Evolutionary conservation across 1,139 yeast species (phyloP).

Genomic region (Scheffersomyces insectosa): DNA sequence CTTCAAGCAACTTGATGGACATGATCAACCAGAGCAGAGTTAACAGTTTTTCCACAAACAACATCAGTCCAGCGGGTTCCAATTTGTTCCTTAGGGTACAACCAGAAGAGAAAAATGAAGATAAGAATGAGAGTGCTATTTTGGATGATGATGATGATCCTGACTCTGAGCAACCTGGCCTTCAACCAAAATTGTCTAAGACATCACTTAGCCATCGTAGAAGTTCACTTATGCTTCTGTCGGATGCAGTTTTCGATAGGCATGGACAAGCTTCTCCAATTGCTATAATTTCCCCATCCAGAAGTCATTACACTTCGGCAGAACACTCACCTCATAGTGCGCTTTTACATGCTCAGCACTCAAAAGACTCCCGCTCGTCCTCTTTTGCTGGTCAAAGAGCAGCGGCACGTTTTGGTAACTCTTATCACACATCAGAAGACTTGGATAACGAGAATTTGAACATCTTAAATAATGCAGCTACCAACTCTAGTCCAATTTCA

Average conservation of each 20-base stretch:
- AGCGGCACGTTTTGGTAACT: background rate
- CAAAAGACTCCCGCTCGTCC: background rate
- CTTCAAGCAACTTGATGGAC: slow-evolving; percentile 26
- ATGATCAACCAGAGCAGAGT: slow-evolving; percentile 24
- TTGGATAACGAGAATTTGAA: slow-evolving; percentile 40
- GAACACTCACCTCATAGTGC: background rate
- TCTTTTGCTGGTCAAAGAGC: background rate
- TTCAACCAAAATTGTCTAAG: slow-evolving; percentile 2
- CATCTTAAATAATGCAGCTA: slow-evolving; percentile 36
- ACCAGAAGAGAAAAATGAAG: slow-evolving; percentile 1
- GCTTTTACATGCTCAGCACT: background rate
- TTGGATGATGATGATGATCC: slow-evolving; percentile 18
- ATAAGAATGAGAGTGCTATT: slow-evolving; percentile 28
- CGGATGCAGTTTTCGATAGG: background rate
- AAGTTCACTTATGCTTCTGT: background rate
- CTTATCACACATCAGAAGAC: slow-evolving; percentile 19
- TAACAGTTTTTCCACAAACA: slow-evolving; percentile 17
- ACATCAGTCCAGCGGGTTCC: slow-evolving; percentile 20
- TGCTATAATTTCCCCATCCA: background rate
- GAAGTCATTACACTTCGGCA: background rate
- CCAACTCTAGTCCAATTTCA: slow-evolving; percentile 12
- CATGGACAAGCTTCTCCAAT: background rate
- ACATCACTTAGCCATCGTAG: background rate
- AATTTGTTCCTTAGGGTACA: slow-evolving; percentile 5
- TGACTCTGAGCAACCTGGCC: slow-evolving; percentile 2